phyloP scores from a whole-genome alignment of 495 filamentous ascomycete species.

The Aspergillus egyptiacus region DNA sequence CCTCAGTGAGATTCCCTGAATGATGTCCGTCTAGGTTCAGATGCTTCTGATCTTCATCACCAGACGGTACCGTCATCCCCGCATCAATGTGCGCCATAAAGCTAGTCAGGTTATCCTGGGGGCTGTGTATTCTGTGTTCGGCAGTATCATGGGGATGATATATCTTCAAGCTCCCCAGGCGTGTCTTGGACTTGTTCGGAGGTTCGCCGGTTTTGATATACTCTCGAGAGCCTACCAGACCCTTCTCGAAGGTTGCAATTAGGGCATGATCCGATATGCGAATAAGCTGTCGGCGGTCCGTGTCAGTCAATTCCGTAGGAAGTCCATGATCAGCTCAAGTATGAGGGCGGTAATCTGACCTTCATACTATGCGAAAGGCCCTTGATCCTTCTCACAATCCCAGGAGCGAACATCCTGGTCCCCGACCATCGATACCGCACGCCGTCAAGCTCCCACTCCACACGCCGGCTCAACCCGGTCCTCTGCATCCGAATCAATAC shows the following conservation, averaged over 20 bases:
- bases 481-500: conserved; percentile 2
- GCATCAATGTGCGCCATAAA: neutral
- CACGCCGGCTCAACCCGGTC: neutral
- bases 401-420: conserved; percentile 11
- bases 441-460: conserved; percentile 10
- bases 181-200: conserved; percentile 7
- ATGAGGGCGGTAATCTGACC: neutral
- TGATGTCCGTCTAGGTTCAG: conserved; percentile 1
- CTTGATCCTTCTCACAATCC: conserved; percentile 3
- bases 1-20: conserved; percentile 2
- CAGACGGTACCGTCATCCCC: neutral
- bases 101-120: neutral
- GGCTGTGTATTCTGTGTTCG: neutral
- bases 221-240: neutral
- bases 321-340: no score
- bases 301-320: no score
- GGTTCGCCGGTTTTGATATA: conserved; percentile 5
- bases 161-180: neutral
- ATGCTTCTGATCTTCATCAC: neutral
- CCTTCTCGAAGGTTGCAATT: conserved; percentile 8
- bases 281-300: conserved; percentile 1
- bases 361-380: conserved; percentile 15
- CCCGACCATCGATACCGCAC: conserved; percentile 12
- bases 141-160: neutral
- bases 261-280: conserved; percentile 7